phyloP scores from a whole-genome alignment of 2,329 filamentous ascomycete species.

The Hypomyces perniciosus region DNA sequence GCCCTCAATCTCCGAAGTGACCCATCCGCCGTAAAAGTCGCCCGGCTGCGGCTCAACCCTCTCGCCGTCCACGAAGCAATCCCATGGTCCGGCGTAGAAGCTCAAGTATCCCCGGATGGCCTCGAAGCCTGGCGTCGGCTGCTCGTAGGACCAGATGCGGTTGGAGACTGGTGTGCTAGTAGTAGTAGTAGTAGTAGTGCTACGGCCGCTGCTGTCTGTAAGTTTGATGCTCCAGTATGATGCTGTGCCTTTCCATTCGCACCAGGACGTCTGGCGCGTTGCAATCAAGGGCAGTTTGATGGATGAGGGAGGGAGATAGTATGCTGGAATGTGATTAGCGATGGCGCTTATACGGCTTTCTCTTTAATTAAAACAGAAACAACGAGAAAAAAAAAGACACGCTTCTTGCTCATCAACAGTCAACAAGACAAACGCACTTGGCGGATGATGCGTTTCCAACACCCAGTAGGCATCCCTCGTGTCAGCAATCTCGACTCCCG shows the following conservation, averaged over 20 bases:
- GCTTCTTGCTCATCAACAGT: background rate
- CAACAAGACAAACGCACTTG: conserved; percentile 36
- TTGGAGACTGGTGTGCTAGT: conserved; percentile 35
- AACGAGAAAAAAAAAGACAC: too few relatives aligned
- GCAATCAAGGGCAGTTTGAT: conserved; percentile 41
- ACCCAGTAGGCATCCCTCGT: conserved; percentile 56
- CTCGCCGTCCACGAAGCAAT: conserved; percentile 57
- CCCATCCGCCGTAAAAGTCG: conserved; percentile 61
- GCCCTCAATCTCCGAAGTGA: conserved; percentile 53
- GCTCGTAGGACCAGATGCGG: conserved; percentile 54
- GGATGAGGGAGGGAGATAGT: conserved; percentile 51
- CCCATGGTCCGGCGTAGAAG: conserved; percentile 57
- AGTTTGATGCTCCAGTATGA: conserved; percentile 50
- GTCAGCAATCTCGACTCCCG: conserved; percentile 49
- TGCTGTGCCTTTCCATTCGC: conserved; percentile 57
- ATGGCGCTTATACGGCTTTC: too few relatives aligned
- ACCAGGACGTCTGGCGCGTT: conserved; percentile 42
- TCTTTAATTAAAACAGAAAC: too few relatives aligned
- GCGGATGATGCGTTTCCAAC: conserved; percentile 56
- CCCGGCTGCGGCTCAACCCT: conserved; percentile 53
- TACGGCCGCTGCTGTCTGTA: conserved; percentile 21
- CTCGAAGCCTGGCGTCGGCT: conserved; percentile 45
- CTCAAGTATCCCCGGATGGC: conserved; percentile 50
- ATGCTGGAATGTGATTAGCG: conserved; percentile 33
- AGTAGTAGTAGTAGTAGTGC: conserved; percentile 16